phyloP scores from a whole-genome alignment of 345 rosid species.

The Gossypium sturtianum region DNA sequence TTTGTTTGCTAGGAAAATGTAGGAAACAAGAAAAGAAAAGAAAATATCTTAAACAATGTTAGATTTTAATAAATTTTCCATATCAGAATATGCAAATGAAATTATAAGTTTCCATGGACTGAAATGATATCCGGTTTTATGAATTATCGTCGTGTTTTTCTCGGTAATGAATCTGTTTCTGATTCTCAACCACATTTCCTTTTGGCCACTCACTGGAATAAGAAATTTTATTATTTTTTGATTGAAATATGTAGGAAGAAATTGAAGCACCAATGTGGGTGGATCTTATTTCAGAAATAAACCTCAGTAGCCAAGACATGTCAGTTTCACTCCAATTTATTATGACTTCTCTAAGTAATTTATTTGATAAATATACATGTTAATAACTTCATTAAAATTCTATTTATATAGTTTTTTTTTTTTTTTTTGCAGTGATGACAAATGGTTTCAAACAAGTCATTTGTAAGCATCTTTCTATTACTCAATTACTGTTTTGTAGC shows the following conservation, averaged over 20 bases:
- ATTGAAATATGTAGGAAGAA: slow-evolving; percentile 12
- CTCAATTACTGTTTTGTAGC: neutral
- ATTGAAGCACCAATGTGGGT: slow-evolving; percentile 22
- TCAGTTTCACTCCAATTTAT: neutral
- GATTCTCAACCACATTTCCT: neutral
- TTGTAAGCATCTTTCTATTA: slow-evolving; percentile 31
- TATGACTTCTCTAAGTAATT: neutral
- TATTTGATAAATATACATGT: neutral
- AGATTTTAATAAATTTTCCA: neutral
- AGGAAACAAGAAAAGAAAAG: neutral
- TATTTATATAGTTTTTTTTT: neutral
- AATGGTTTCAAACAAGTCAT: slow-evolving; percentile 47
- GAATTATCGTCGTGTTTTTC: neutral
- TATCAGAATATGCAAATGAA: neutral
- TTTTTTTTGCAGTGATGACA: slow-evolving; percentile 40
- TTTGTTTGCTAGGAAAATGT: neutral
- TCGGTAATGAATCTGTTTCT: neutral
- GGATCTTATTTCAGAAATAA: slow-evolving; percentile 5
- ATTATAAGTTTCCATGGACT: neutral
- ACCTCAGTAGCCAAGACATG: neutral
- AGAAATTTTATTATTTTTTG: neutral
- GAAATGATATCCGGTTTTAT: neutral
- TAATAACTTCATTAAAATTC: neutral
- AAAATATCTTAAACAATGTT: neutral
- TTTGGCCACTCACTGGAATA: neutral